phyloP scores from a whole-genome alignment of 495 filamentous ascomycete species.

The Zalerion maritima region DNA sequence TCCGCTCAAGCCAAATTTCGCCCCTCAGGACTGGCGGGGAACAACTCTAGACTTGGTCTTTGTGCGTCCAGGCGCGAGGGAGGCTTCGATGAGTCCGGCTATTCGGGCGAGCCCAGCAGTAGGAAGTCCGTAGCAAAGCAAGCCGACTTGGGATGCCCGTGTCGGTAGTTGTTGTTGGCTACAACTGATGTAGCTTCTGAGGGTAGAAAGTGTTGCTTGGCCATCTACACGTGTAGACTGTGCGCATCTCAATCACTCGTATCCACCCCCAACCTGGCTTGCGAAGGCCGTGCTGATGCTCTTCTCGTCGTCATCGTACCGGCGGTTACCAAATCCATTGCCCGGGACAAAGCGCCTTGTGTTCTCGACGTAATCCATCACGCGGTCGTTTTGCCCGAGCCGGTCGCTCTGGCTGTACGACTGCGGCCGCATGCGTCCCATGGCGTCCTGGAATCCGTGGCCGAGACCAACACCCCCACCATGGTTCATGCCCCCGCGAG shows the following conservation, averaged over 20 bases:
- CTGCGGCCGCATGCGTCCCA: conserved; percentile 24
- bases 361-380: conserved; percentile 78
- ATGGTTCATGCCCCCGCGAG: conserved; percentile 52
- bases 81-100: too few relatives aligned
- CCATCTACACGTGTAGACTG: too few relatives aligned
- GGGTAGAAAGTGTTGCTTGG: too few relatives aligned
- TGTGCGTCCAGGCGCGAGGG: too few relatives aligned
- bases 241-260: conserved; percentile 54
- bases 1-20: too few relatives aligned
- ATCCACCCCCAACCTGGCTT: conserved; percentile 80
- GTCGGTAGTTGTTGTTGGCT: too few relatives aligned
- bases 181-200: too few relatives aligned
- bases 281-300: conserved; percentile 93
- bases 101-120: too few relatives aligned
- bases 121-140: too few relatives aligned
- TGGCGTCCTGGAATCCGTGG: conserved; percentile 58
- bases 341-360: conserved; percentile 37
- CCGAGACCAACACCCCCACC: conserved; percentile 70
- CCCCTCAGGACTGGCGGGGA: too few relatives aligned
- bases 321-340: conserved; percentile 59
- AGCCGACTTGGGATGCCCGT: too few relatives aligned
- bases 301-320: conserved; percentile 84
- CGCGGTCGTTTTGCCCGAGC: conserved; percentile 69
- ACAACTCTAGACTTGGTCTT: too few relatives aligned
- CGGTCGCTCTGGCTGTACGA: conserved; percentile 39